phyloP scores from a whole-genome alignment of 1,139 yeast genomes.

The Kluyveromyces sp. region DNA sequence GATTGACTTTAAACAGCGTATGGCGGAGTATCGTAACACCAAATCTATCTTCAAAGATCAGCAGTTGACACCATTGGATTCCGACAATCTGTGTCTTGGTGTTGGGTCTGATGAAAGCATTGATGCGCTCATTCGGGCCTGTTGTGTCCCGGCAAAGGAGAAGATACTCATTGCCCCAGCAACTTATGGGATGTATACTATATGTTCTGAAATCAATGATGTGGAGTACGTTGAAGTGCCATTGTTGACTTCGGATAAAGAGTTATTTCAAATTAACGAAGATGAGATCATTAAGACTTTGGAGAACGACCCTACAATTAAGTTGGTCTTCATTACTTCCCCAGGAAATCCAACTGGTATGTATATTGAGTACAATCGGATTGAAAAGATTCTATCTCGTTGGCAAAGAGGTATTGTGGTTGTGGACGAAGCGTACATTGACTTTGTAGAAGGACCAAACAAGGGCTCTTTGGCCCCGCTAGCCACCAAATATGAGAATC shows the following conservation, averaged over 20 bases:
- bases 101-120: conserved; percentile 98
- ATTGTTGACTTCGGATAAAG: conserved; percentile 35
- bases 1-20: conserved; percentile 59
- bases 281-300: conserved; percentile 48
- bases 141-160: conserved; percentile 75
- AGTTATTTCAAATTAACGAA: conserved; percentile 59
- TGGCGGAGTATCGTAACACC: conserved; percentile 65
- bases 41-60: conserved; percentile 28
- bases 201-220: conserved; percentile 86
- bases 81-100: conserved; percentile 79
- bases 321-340: conserved; percentile 78
- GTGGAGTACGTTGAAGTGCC: conserved; percentile 72
- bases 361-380: conserved; percentile 40
- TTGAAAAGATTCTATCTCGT: conserved; percentile 46
- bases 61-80: conserved; percentile 33
- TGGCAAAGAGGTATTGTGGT: conserved; percentile 73
- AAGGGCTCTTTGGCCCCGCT: conserved; percentile 72
- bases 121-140: conserved; percentile 78
- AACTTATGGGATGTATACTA: conserved; percentile 93
- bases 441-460: conserved; percentile 47
- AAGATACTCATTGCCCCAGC: conserved; percentile 87
- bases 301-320: conserved; percentile 51
- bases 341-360: conserved; percentile 98
- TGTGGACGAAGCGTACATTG: conserved; percentile 93
- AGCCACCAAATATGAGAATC: conserved; percentile 73